phyloP scores from a whole-genome alignment of 352 stramenopile species.

The Aphanomyces euteiches region DNA sequence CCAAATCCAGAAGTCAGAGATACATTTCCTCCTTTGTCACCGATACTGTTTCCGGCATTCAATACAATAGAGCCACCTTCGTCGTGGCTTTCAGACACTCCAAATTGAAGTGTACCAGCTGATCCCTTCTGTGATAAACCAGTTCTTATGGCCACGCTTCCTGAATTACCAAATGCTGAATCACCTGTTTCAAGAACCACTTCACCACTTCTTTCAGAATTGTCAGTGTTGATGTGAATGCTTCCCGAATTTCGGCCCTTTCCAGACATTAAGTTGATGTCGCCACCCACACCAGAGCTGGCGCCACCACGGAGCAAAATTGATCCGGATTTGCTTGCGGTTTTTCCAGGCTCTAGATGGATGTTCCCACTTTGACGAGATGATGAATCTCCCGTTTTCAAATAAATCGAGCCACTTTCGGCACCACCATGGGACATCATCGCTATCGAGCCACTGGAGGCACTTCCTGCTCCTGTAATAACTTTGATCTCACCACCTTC shows the following conservation, averaged over 20 bases:
- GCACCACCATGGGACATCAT: not conserved
- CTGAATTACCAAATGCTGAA: constrained; percentile 1
- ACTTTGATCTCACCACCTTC: not conserved
- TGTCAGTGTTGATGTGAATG: too few species aligned
- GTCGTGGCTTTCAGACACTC: not conserved
- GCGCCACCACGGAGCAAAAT: constrained; percentile 18
- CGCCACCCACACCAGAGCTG: not conserved
- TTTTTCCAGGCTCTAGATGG: not conserved
- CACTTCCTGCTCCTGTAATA: too few species aligned
- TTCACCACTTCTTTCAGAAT: too few species aligned
- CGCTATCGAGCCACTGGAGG: too few species aligned
- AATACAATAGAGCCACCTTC: constrained; percentile 9
- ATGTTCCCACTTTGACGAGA: constrained; percentile 6
- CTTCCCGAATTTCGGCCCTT: too few species aligned
- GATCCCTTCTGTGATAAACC: not conserved
- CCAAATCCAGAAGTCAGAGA: constrained; percentile 12
- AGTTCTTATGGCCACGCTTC: constrained; percentile 1
- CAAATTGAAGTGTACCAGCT: not conserved
- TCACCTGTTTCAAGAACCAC: constrained; percentile 6
- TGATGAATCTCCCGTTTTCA: constrained; percentile 5
- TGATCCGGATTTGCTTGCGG: constrained; percentile 2
- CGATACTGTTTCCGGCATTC: not conserved
- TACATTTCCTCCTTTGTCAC: not conserved
- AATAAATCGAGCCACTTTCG: constrained; percentile 2
- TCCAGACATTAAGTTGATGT: too few species aligned